These are phyloP conservation scores for Lasiodiplodia hormozganensis DNA, from an alignment of 2,329 filamentous ascomycete species.

Conservation along the genomic window DNA sequence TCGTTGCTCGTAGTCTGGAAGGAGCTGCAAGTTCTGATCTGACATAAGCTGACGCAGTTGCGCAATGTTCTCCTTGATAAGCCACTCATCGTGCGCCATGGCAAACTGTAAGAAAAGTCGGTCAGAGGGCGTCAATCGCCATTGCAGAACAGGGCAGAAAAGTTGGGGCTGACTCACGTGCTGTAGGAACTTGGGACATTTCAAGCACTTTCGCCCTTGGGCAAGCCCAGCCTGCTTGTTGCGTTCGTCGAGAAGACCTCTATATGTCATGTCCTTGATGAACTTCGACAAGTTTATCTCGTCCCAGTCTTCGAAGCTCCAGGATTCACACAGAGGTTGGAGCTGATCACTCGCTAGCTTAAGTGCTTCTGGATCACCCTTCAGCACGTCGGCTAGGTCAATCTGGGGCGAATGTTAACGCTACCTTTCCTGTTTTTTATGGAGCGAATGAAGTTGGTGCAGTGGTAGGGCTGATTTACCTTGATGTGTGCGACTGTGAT, in stretches of 20 bases:
- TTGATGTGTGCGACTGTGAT: constrained; percentile 74
- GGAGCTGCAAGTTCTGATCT: constrained; percentile 92
- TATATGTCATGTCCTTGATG: constrained; percentile 81
- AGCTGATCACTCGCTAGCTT: constrained; percentile 73
- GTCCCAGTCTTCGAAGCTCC: constrained; percentile 78
- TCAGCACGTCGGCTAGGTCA: constrained; percentile 48
- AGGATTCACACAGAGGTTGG: constrained; percentile 71
- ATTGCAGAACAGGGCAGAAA: constrained; percentile 3
- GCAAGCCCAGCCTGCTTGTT: constrained; percentile 67
- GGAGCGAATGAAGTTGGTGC: constrained; percentile 38
- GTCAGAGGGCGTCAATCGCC: constrained; percentile 30
- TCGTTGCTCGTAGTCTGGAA: constrained; percentile 96
- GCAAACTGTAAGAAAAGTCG: constrained; percentile 68
- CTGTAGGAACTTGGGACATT: constrained; percentile 81
- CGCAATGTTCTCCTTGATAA: constrained; percentile 91
- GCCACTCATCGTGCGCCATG: constrained; percentile 96
- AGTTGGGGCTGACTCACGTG: constrained; percentile 68
- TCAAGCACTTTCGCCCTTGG: constrained; percentile 69
- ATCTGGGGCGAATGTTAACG: constrained; percentile 39
- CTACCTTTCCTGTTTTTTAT: constrained; percentile 59
- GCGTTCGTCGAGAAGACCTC: constrained; percentile 79
- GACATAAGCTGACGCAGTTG: constrained; percentile 88
- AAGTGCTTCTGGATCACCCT: constrained; percentile 54
- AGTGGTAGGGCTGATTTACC: constrained; percentile 55
- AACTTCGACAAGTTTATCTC: constrained; percentile 78